phyloP scores from a whole-genome alignment of 106 monocot genomes.

The Xerophyta viscosa region DNA sequence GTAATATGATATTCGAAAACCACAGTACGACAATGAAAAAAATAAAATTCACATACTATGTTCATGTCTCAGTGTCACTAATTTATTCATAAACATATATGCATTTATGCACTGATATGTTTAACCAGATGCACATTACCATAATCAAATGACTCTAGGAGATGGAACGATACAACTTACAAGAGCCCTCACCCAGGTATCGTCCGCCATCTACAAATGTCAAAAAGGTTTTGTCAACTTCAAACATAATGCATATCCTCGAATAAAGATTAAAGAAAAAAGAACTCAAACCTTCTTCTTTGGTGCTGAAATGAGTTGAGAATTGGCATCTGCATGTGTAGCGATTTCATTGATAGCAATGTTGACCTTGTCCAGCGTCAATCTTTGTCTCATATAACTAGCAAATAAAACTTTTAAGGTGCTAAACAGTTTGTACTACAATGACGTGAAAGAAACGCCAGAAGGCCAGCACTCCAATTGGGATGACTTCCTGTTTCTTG shows the following conservation, averaged over 20 bases:
- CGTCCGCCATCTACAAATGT: slow-evolving; percentile 60
- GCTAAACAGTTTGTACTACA: background rate
- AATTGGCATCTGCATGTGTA: slow-evolving; percentile 70
- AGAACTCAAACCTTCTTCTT: slow-evolving; percentile 66
- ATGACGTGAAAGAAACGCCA: too few relatives aligned
- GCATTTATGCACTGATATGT: too few relatives aligned
- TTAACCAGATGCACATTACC: too few relatives aligned
- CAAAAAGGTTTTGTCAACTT: slow-evolving; percentile 1
- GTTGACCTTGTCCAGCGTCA: slow-evolving; percentile 86
- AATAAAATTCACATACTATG: too few relatives aligned
- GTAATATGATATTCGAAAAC: background rate
- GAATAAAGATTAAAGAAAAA: background rate
- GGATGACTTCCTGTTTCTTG: too few relatives aligned
- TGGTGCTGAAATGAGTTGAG: slow-evolving; percentile 56
- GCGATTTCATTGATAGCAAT: slow-evolving; percentile 86
- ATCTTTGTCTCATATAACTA: slow-evolving; percentile 94
- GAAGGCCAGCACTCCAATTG: too few relatives aligned
- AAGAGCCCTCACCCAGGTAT: slow-evolving; percentile 72
- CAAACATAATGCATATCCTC: too few relatives aligned
- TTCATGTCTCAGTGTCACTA: too few relatives aligned
- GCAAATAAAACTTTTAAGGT: background rate
- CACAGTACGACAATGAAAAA: too few relatives aligned
- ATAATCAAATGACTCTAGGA: too few relatives aligned
- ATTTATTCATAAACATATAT: too few relatives aligned
- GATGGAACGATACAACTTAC: slow-evolving; percentile 40